Base-by-base conservation (phyloP, 129 eudicot species). In the Ambrosia artemisiifolia region DNA sequence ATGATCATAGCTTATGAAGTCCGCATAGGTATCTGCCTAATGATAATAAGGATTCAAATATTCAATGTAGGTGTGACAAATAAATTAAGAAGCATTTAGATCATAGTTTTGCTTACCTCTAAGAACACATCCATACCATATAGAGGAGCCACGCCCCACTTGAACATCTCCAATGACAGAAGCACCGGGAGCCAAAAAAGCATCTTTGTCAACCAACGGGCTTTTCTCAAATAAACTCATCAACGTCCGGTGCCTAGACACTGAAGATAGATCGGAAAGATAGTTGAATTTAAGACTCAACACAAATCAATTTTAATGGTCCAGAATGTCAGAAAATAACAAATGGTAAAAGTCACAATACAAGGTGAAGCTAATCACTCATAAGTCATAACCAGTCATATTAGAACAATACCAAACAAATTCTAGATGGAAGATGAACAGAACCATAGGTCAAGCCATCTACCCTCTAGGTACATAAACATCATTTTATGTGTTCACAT, bases 111-210 rank as follows among this genome's bases (percentile, higher is more conserved):
- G 66, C 85, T 64, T 85, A 92, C 98, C 98, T 92, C 96, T 85
- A 71, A 93, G 80, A 57, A 93, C 92, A 77, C 95, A 89, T 65
- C 98, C 98, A 66, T 93, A 93, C 98, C 98, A 89, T 71, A 93
- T 85, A 61, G 98, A 93, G 40, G 98, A 87, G 35, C 87, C 75
- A 7, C 46, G 83, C 11, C 98, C 98, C 71, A 93, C 83, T 56
- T 76, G 85, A 84, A 93, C 95, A 85, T 93, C 92, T 63, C 98
- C 98, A 70, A 76, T 81, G 72, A 93, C 69, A 65, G 98, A 93
- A 53, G 98, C 98, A 79, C 95, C 88, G 38, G 98, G 98, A 54
- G 98, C 98, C 64, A 93, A 90, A 85, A 93, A 93, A 7, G 92
- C 96, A 38, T 85, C 85, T 75, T 82, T 85, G 79, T 85, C 88